Base-by-base conservation (phyloP, 768 basidiomycete species). In the Macrolepiota dolichaula region DNA sequence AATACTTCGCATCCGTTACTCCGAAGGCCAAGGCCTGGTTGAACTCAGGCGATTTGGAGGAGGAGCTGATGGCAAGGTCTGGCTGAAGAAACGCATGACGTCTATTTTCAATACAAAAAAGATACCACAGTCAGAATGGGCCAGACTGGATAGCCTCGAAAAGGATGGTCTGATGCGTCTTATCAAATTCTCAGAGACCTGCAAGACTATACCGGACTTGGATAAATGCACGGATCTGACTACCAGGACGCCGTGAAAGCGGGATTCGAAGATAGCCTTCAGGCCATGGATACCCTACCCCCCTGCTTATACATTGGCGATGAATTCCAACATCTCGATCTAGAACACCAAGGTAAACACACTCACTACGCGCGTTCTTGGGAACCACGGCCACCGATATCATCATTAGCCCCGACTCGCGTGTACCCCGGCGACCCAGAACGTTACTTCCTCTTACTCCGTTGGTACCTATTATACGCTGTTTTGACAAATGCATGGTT, bases 11-110 rank as follows among this genome's bases (percentile, higher is more conserved):
- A 67, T 79, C 27, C 74, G 77, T 69, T 78, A 51, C 74, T 73
- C 17, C 70, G 79, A 17, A 69, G 74, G 49, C 58, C 52, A 32
- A 65, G 67, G 74, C 76, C 2, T 70, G 67, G 57, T 70, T 70
- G 62, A 56, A 73, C 1, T 65, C 68, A n/a, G 70, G 69, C 7
- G 61, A 61, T 38, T 67, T 62, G 36, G 73, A 74, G 22, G 70
- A 74, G 27, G 77, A 79, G 17, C 25, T 11, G 32, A 65, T 78
- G 80, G 79, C 75, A 70, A 36, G 79, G 76, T 65, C 73, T 68
- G 55, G 64, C 51, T 51, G 50, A 62, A 46, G 40, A 62, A 59
- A 51, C 24, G 57, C 50, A 52, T 59, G 27, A 42, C 19, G 36
- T 59, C 57, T 11, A 42, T 59, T 19, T 59, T 22, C 25, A 42